phyloP scores from a whole-genome alignment of 768 basidiomycete species.

The Coprinopsis marcescibilis region DNA sequence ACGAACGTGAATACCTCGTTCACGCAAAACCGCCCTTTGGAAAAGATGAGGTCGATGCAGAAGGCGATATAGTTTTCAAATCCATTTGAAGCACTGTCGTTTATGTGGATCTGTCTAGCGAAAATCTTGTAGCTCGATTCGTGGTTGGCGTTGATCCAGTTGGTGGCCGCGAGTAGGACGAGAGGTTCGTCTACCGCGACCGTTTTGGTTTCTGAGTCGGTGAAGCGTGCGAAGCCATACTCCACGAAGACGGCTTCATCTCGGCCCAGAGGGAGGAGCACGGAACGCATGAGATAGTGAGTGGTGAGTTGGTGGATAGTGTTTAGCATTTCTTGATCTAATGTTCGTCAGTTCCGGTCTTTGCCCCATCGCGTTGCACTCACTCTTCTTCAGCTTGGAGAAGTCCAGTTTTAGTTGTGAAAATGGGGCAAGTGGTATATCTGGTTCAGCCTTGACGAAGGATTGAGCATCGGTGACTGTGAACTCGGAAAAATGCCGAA shows the following conservation, averaged over 20 bases:
- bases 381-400: conserved; percentile 36
- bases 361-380: conserved; percentile 8
- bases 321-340: conserved; percentile 32
- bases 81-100: conserved; percentile 32
- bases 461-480: conserved; percentile 30
- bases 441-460: conserved; percentile 25
- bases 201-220: conserved; percentile 30
- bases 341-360: not conserved
- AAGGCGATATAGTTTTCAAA: conserved; percentile 42
- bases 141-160: conserved; percentile 34
- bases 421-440: conserved; percentile 23
- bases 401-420: conserved; percentile 36
- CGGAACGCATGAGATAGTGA: conserved; percentile 38
- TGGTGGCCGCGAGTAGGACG: conserved; percentile 35
- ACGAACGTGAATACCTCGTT: conserved; percentile 33
- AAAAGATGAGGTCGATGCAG: conserved; percentile 35
- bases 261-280: conserved; percentile 30
- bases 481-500: conserved; percentile 35
- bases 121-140: conserved; percentile 32
- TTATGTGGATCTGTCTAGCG: conserved; percentile 27
- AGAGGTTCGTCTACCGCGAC: conserved; percentile 40
- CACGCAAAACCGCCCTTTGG: conserved; percentile 19
- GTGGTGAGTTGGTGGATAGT: conserved; percentile 33
- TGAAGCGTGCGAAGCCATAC: conserved; percentile 41
- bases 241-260: conserved; percentile 37